Percentiles rank a stretch among this genome's conserved stretches.
Evolutionary conservation across 2,329 filamentous ascomycete genomes (phyloP).

Genomic region (Pseudogymnoascus sp.): DNA sequence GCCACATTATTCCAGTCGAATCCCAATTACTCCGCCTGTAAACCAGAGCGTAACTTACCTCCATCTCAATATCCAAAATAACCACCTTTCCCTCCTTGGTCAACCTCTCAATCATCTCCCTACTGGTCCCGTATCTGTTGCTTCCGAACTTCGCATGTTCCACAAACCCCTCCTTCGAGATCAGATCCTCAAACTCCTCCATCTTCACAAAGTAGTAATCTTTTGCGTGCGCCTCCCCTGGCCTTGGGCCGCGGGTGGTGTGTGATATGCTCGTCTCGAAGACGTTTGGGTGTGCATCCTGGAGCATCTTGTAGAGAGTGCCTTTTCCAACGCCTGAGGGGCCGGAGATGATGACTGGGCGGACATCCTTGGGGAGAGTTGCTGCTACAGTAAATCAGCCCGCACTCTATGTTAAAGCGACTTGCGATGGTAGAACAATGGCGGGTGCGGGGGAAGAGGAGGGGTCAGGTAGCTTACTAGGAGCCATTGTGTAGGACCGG

Average conservation of each 20-base stretch:
- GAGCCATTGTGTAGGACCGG: conserved; percentile 25
- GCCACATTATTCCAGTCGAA: background rate
- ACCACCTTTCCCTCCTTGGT: conserved; percentile 64
- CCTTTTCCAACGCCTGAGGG: conserved; percentile 76
- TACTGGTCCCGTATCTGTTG: conserved; percentile 81
- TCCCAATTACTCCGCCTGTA: background rate
- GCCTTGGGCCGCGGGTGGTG: conserved; percentile 71
- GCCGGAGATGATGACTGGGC: conserved; percentile 70
- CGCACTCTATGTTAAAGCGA: background rate
- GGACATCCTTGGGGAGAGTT: conserved; percentile 23
- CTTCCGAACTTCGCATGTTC: conserved; percentile 78
- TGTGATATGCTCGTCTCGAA: conserved; percentile 59
- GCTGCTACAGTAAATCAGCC: background rate
- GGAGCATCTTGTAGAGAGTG: conserved; percentile 67
- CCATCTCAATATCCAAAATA: conserved; percentile 94
- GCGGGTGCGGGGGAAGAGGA: conserved; percentile 14
- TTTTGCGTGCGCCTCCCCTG: conserved; percentile 65
- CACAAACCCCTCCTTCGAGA: conserved; percentile 66
- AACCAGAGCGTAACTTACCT: conserved; percentile 42
- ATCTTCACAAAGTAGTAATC: conserved; percentile 74
- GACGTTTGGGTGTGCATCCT: conserved; percentile 47
- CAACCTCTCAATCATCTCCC: conserved; percentile 70
- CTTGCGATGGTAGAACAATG: background rate
- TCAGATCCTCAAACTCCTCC: conserved; percentile 59
- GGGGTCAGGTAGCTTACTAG: conserved; percentile 21